phyloP scores from a whole-genome alignment of 768 basidiomycete species.

The Xerocomus brunneocitrinus region DNA sequence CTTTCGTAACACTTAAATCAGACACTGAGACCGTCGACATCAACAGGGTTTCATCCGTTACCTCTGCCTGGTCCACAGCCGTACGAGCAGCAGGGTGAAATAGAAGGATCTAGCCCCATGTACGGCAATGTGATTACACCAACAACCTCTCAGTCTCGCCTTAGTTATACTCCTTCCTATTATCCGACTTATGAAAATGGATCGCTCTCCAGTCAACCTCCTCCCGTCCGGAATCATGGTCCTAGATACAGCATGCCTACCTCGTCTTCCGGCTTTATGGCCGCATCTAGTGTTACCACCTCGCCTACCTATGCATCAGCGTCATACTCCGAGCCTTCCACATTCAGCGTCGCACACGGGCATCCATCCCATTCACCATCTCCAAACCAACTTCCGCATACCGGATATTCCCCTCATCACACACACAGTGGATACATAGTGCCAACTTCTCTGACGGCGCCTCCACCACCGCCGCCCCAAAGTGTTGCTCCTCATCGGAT shows the following conservation, averaged over 20 bases:
- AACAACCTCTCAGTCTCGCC: conserved; percentile 32
- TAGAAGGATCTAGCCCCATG: conserved; percentile 28
- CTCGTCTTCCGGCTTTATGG: conserved; percentile 65
- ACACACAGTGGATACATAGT: conserved; percentile 11
- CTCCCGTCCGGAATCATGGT: conserved; percentile 39
- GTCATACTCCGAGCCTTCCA: conserved; percentile 32
- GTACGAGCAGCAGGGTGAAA: conserved; percentile 36
- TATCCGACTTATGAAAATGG: conserved; percentile 44
- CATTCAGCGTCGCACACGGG: conserved; percentile 34
- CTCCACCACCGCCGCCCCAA: conserved; percentile 11
- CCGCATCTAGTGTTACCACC: conserved; percentile 38
- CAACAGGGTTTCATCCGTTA: conserved; percentile 30
- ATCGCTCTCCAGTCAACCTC: conserved; percentile 25
- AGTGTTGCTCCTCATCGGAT: conserved; percentile 17
- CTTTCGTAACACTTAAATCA: conserved; percentile 30
- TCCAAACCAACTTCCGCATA: conserved; percentile 12
- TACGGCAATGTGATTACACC: conserved; percentile 41
- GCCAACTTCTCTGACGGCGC: conserved; percentile 2
- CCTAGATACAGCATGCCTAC: conserved; percentile 66
- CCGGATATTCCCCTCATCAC: conserved; percentile 20
- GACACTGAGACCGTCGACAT: conserved; percentile 36
- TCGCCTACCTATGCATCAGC: conserved; percentile 35
- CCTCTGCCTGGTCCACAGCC: conserved; percentile 33
- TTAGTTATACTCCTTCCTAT: conserved; percentile 36
- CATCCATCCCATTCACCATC: conserved; percentile 35